phyloP scores from a whole-genome alignment of 352 stramenopile genomes.

The Aphanomyces astaci region DNA sequence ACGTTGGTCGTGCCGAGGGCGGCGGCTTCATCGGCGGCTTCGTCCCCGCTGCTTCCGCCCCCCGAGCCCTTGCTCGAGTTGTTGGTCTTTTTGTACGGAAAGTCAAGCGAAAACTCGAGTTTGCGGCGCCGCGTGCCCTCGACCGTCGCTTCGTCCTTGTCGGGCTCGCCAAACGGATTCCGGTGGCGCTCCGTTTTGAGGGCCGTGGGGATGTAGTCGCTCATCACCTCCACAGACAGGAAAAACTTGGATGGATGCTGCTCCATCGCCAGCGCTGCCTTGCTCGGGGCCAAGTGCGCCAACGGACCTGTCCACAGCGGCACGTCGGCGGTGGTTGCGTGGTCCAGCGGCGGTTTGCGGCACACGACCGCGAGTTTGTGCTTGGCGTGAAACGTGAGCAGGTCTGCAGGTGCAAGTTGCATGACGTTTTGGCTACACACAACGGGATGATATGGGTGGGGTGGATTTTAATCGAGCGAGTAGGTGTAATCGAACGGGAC shows the following conservation, averaged over 20 bases:
- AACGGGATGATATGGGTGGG: neutral
- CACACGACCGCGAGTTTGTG: constrained; percentile 3
- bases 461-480: too few species aligned
- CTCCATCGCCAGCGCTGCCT: constrained; percentile 42
- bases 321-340: neutral
- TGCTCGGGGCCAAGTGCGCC: constrained; percentile 28
- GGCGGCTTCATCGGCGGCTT: constrained; percentile 79
- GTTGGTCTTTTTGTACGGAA: constrained; percentile 83
- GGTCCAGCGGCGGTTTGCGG: neutral
- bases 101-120: constrained; percentile 78
- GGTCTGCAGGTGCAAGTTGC: neutral
- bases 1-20: constrained; percentile 62
- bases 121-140: constrained; percentile 62
- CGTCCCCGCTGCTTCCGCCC: constrained; percentile 25
- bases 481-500: too few species aligned
- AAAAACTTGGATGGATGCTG: constrained; percentile 60
- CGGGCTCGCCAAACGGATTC: constrained; percentile 75
- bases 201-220: constrained; percentile 79
- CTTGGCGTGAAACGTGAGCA: constrained; percentile 2
- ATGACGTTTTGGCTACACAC: neutral
- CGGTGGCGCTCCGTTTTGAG: constrained; percentile 81
- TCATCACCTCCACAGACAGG: constrained; percentile 82
- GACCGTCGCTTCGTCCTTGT: constrained; percentile 76
- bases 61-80: constrained; percentile 54
- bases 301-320: constrained; percentile 7